Percentiles rank a stretch among this genome's conserved stretches.
Evolutionary conservation across 441 rosid species (phyloP).

Genomic region (Corymbia calophylla): DNA sequence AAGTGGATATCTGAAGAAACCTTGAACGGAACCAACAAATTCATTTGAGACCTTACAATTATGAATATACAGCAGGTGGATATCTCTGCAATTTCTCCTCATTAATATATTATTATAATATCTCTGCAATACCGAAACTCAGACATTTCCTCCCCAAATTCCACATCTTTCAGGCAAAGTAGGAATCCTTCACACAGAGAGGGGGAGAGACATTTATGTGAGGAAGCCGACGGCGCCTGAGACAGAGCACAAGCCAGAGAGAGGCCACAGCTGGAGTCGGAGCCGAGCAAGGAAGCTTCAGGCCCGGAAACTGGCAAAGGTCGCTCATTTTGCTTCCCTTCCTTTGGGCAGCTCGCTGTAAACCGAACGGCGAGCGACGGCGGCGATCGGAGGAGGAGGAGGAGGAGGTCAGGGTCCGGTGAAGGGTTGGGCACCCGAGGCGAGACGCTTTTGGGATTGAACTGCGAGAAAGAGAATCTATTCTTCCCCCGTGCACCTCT

Average conservation of each 20-base stretch:
- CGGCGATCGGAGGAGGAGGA: background rate
- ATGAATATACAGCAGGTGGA: background rate
- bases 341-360: background rate
- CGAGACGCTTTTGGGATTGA: background rate
- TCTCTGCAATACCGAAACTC: background rate
- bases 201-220: background rate
- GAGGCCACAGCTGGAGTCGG: background rate
- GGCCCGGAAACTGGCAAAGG: background rate
- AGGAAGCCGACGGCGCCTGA: background rate
- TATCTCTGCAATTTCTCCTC: background rate
- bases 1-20: background rate
- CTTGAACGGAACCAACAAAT: background rate
- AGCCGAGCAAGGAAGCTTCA: background rate
- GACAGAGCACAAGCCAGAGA: background rate
- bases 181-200: background rate
- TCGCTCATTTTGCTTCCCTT: background rate
- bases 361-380: background rate
- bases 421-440: background rate
- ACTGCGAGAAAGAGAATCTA: background rate
- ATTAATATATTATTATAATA: background rate
- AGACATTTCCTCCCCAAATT: background rate
- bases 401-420: background rate
- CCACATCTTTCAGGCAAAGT: background rate
- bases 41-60: background rate
- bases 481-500: too few relatives aligned